A percentile compares a stretch with the other conserved stretches of the same genome.
phyloP scores from a whole-genome alignment of 177 flowering plant species.

The Tripterygium wilfordii region DNA sequence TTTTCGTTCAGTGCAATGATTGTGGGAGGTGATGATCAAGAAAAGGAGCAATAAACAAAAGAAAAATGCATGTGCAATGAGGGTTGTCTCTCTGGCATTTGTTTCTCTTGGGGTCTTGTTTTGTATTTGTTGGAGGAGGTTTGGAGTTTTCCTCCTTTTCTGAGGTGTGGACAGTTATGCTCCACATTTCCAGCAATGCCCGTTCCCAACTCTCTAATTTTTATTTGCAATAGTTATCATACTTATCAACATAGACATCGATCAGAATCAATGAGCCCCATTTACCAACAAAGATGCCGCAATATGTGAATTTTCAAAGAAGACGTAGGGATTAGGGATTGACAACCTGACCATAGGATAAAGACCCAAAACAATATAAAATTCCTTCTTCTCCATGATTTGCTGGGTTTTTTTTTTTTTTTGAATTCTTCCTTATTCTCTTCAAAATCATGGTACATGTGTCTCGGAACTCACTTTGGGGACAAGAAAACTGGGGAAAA shows the following conservation, averaged over 20 bases:
- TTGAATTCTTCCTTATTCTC: too few relatives aligned
- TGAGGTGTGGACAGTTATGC: constrained; percentile 21
- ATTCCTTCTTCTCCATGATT: too few relatives aligned
- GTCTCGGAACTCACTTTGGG: constrained; percentile 6
- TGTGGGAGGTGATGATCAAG: constrained; percentile 19
- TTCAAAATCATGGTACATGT: constrained; percentile 28
- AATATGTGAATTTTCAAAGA: too few relatives aligned
- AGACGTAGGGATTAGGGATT: too few relatives aligned
- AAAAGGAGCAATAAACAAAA: constrained; percentile 8
- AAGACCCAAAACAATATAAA: too few relatives aligned
- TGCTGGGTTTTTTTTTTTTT: too few relatives aligned
- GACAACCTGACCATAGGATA: too few relatives aligned
- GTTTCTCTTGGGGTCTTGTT: constrained; percentile 11
- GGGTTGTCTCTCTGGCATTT: constrained; percentile 22
- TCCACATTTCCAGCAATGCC: constrained; percentile 18
- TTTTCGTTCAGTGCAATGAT: constrained; percentile 27
- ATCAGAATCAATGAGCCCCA: constrained; percentile 23
- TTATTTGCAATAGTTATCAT: background rate
- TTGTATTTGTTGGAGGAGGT: constrained; percentile 10
- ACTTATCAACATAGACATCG: background rate
- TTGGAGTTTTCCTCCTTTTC: constrained; percentile 12
- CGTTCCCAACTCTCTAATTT: background rate
- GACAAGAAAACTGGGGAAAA: background rate
- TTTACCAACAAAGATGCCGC: too few relatives aligned
- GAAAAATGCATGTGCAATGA: constrained; percentile 11